Conservation (phyloP, 2,329 filamentous ascomycete species). For the Byssochlamys sp. region DNA sequence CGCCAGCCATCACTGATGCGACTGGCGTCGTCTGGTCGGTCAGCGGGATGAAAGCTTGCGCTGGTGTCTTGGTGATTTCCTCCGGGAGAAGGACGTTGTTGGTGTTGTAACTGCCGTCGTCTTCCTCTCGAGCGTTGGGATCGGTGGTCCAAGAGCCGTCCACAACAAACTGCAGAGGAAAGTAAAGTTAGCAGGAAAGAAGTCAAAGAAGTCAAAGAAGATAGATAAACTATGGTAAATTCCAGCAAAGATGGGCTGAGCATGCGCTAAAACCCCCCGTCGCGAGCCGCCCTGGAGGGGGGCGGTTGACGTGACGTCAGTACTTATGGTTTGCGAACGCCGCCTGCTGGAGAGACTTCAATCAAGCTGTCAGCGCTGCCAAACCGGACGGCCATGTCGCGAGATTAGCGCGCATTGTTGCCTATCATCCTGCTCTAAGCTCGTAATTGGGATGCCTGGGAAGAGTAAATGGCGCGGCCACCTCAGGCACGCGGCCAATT, state of each 20-base stretch:
- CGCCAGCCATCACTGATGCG: constrained; percentile 45
- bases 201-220: not conserved
- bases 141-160: constrained; percentile 85
- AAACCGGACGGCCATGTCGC: not conserved
- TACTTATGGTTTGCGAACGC: not conserved
- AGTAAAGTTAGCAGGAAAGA: constrained; percentile 6
- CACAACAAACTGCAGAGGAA: constrained; percentile 69
- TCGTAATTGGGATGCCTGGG: not conserved
- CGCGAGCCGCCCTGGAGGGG: not conserved
- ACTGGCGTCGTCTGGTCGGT: constrained; percentile 4
- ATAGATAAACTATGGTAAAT: not conserved
- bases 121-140: constrained; percentile 68
- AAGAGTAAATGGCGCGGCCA: not conserved
- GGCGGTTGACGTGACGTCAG: not conserved
- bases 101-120: constrained; percentile 71
- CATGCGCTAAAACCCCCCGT: not conserved
- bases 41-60: constrained; percentile 6
- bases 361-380: not conserved
- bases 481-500: not conserved
- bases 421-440: not conserved
- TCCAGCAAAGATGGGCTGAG: not conserved
- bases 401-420: not conserved
- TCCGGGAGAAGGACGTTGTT: constrained; percentile 84
- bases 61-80: constrained; percentile 44
- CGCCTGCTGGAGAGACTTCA: not conserved